phyloP scores from a whole-genome alignment of 805 yeast genomes.

The Priceomyces medius region DNA sequence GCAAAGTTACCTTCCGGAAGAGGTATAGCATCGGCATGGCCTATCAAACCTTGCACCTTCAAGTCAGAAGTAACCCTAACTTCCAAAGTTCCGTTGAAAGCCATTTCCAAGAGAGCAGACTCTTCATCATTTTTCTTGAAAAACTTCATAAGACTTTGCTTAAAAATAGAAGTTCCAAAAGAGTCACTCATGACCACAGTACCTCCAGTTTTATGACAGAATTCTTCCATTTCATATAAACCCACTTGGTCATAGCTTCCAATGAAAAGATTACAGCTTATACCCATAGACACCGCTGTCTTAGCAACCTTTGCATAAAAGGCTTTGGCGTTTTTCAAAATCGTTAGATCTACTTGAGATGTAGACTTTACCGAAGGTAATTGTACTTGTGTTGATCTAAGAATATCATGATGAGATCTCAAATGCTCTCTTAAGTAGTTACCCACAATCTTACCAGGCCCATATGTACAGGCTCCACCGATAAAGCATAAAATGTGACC shows the following conservation, averaged over 20 bases:
- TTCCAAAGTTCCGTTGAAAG: constrained; percentile 60
- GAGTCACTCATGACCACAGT: constrained; percentile 61
- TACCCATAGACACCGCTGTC: constrained; percentile 48
- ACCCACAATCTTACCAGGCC: constrained; percentile 63
- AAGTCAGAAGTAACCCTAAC: constrained; percentile 50
- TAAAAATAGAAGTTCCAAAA: constrained; percentile 65
- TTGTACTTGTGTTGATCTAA: constrained; percentile 35
- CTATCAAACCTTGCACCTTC: constrained; percentile 58
- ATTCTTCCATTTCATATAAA: constrained; percentile 60
- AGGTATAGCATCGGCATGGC: constrained; percentile 55
- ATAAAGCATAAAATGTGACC: constrained; percentile 54
- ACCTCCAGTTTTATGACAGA: constrained; percentile 62
- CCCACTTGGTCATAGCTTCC: constrained; percentile 74
- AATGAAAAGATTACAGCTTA: constrained; percentile 55
- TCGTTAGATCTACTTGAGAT: constrained; percentile 28
- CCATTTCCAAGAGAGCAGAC: constrained; percentile 48
- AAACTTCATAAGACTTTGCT: constrained; percentile 59
- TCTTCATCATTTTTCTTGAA: constrained; percentile 36
- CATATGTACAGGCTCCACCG: constrained; percentile 66
- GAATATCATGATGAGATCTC: constrained; percentile 64
- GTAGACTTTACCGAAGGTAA: constrained; percentile 29
- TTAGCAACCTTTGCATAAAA: constrained; percentile 53
- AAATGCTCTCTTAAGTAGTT: constrained; percentile 58
- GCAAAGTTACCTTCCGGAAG: constrained; percentile 22
- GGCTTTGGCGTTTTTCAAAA: constrained; percentile 37